Conservation (phyloP, 75 land plant genomes). For the Larix kaempferi region DNA sequence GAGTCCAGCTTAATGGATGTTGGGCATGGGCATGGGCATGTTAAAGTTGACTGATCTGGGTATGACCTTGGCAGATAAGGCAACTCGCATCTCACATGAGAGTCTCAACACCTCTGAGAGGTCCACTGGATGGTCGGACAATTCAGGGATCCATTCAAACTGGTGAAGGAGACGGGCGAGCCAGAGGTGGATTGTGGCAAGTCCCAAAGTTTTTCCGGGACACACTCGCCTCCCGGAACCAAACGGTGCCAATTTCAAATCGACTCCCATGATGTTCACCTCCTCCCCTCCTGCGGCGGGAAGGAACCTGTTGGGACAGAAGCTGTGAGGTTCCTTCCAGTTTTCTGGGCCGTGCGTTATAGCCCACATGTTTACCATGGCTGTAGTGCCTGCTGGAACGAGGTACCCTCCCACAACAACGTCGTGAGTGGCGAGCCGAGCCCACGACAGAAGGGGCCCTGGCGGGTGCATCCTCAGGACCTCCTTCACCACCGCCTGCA, state of each 20-base stretch:
- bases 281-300: constrained; percentile 18
- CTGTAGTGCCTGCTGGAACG: constrained; percentile 88
- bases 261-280: constrained; percentile 61
- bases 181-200: constrained; percentile 81
- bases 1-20: too few relatives aligned
- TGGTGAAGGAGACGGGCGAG: constrained; percentile 61
- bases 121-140: constrained; percentile 28
- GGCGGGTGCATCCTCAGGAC: constrained; percentile 66
- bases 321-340: constrained; percentile 55
- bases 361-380: constrained; percentile 97
- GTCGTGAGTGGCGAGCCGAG: constrained; percentile 67
- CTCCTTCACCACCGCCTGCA: constrained; percentile 70
- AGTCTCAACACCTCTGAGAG: constrained; percentile 42
- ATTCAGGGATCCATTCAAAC: constrained; percentile 47
- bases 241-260: constrained; percentile 79
- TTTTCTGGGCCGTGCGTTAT: constrained; percentile 63
- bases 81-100: constrained; percentile 3
- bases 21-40: too few relatives aligned
- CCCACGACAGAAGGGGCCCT: constrained; percentile 91
- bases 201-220: constrained; percentile 71
- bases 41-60: background rate
- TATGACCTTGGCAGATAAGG: background rate
- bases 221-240: constrained; percentile 89
- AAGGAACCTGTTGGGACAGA: constrained; percentile 68
- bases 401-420: constrained; percentile 63